These are phyloP conservation scores for Phytophthora uliginosa DNA, from an alignment of 352 stramenopile genomes.

Conservation along the genomic window DNA sequence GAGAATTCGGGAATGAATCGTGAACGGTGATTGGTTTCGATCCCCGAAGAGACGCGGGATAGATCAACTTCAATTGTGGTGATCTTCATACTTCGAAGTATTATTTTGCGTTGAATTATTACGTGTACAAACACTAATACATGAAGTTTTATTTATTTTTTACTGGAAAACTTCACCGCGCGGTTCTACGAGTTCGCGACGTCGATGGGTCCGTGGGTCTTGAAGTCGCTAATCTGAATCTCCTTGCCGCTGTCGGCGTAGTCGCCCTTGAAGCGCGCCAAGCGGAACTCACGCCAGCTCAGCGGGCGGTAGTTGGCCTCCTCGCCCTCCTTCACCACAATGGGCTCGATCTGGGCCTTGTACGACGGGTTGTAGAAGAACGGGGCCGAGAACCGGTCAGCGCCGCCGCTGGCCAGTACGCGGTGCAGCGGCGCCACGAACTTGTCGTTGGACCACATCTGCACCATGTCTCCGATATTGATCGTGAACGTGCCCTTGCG, in stretches of 20 bases:
- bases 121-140: too few species aligned
- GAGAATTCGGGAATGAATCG: neutral
- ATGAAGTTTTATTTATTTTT: neutral
- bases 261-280: slow-evolving; percentile 91
- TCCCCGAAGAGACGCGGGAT: neutral
- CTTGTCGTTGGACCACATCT: slow-evolving; percentile 66
- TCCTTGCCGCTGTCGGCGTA: slow-evolving; percentile 94
- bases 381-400: slow-evolving; percentile 60
- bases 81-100: neutral
- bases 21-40: neutral
- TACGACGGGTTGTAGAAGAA: slow-evolving; percentile 86
- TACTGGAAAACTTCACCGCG: neutral
- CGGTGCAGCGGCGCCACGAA: slow-evolving; percentile 59
- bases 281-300: slow-evolving; percentile 91
- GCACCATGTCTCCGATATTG: slow-evolving; percentile 72
- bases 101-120: neutral
- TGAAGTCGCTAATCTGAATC: slow-evolving; percentile 40
- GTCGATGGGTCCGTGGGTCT: slow-evolving; percentile 21
- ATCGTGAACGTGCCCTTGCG: slow-evolving; percentile 60
- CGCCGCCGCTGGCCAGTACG: slow-evolving; percentile 46
- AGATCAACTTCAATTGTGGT: neutral
- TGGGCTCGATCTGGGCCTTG: slow-evolving; percentile 63
- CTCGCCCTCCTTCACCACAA: slow-evolving; percentile 47
- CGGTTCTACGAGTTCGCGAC: neutral
- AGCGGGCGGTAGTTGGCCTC: slow-evolving; percentile 74